phyloP scores from a whole-genome alignment of 306 rosid species.

The Medicago truncatula region MtrunA17r5.0-ANR NC_053045.1:56183001-56183500 shows the following conservation, averaged over 20 bases:
- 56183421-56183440: conserved; percentile 67
- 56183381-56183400: conserved; percentile 40
- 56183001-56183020: conserved; percentile 14
- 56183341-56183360: conserved; percentile 65
- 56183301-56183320: conserved; percentile 37
- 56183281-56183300: conserved; percentile 16
- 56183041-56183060: conserved; percentile 10
- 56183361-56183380: conserved; percentile 52
- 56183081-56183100: conserved; percentile 24
- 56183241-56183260: conserved; percentile 25
- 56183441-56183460: conserved; percentile 70
- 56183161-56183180: conserved; percentile 25
- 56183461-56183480: conserved; percentile 77
- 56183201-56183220: conserved; percentile 13
- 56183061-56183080: conserved; percentile 6
- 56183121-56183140: conserved; percentile 35
- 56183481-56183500: conserved; percentile 58
- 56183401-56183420: conserved; percentile 63
- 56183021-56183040: conserved; percentile 8
- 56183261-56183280: conserved; percentile 22
- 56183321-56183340: conserved; percentile 51
- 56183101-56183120: conserved; percentile 20
- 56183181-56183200: conserved; percentile 28
- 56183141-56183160: conserved; percentile 25
- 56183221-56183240: neutral